Conservation (phyloP, 768 basidiomycete species). For the Crepidotus variabilis region DNA sequence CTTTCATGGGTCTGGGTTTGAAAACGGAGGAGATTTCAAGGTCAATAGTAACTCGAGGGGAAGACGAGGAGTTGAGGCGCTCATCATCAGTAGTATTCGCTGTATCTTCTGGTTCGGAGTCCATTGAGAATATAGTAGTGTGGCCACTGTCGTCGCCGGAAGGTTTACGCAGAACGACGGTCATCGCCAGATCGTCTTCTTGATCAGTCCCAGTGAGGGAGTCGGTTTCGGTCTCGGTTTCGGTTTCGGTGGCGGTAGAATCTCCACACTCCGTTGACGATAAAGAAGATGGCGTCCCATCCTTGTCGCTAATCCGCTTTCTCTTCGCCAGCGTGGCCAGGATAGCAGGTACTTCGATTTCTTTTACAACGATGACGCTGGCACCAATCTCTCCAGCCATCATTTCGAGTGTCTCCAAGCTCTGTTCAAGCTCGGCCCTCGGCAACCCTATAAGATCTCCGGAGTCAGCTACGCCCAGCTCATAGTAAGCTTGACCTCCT, state of each 20-base stretch:
- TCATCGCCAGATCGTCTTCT: constrained; percentile 25
- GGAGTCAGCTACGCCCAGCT: constrained; percentile 81
- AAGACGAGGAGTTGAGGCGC: constrained; percentile 13
- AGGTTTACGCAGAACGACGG: constrained; percentile 25
- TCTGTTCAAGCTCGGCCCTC: constrained; percentile 69
- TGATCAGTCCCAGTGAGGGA: constrained; percentile 33
- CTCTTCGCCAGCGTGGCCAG: constrained; percentile 38
- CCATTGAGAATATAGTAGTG: constrained; percentile 44
- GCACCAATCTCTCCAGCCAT: constrained; percentile 96
- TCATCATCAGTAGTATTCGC: constrained; percentile 28
- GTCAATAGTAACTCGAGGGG: constrained; percentile 37
- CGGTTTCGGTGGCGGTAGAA: constrained; percentile 22
- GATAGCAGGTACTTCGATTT: constrained; percentile 70
- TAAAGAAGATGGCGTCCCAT: constrained; percentile 17
- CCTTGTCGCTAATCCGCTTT: constrained; percentile 30
- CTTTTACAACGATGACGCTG: constrained; percentile 86
- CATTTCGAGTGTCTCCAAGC: constrained; percentile 81
- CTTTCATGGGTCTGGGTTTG: constrained; percentile 65
- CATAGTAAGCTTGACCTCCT: constrained; percentile 80
- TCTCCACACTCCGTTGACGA: constrained; percentile 28
- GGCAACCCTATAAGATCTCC: constrained; percentile 82
- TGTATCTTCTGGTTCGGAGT: constrained; percentile 34
- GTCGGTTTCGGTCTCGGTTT: constrained; percentile 36
- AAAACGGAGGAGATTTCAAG: constrained; percentile 71
- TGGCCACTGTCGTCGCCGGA: not conserved